Conservation (phyloP, 1,284 basidiomycete genomes). For the Apiotrichum gamsii region DNA sequence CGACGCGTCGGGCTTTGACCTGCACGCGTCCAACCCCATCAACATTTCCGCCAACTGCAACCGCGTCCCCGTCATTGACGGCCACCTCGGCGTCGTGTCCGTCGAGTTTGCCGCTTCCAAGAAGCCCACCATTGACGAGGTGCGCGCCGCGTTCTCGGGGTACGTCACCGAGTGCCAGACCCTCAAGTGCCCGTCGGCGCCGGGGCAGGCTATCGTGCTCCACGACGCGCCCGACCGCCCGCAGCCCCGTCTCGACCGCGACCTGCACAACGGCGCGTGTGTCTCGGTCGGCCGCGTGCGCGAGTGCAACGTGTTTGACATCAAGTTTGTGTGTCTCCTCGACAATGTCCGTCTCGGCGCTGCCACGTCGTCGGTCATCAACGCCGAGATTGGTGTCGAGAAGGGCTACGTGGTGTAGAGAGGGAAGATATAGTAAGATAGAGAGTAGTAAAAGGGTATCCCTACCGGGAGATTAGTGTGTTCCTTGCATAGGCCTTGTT, state of each 20-base stretch:
- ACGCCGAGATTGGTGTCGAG: slow-evolving; percentile 87
- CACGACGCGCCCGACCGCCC: slow-evolving; percentile 91
- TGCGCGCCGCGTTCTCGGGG: slow-evolving; percentile 68
- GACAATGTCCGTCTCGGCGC: slow-evolving; percentile 97
- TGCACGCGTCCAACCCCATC: slow-evolving; percentile 70
- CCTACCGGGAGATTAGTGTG: no score
- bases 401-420: slow-evolving; percentile 57
- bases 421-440: not conserved
- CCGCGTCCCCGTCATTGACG: slow-evolving; percentile 87
- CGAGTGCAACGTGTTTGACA: slow-evolving; percentile 83
- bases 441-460: no score
- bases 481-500: no score
- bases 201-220: slow-evolving; percentile 77
- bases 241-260: slow-evolving; percentile 86
- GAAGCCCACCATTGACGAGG: slow-evolving; percentile 73
- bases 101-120: slow-evolving; percentile 75
- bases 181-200: slow-evolving; percentile 79
- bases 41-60: slow-evolving; percentile 86
- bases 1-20: slow-evolving; percentile 65
- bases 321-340: slow-evolving; percentile 90
- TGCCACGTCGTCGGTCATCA: slow-evolving; percentile 94
- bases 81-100: slow-evolving; percentile 81
- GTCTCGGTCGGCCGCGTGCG: slow-evolving; percentile 88
- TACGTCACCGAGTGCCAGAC: slow-evolving; percentile 74
- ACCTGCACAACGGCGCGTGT: slow-evolving; percentile 85